Percentiles rank a stretch among this genome's conserved stretches.
Conservation (phyloP, 768 basidiomycete genomes). For the Solioccasus polychromus region DNA sequence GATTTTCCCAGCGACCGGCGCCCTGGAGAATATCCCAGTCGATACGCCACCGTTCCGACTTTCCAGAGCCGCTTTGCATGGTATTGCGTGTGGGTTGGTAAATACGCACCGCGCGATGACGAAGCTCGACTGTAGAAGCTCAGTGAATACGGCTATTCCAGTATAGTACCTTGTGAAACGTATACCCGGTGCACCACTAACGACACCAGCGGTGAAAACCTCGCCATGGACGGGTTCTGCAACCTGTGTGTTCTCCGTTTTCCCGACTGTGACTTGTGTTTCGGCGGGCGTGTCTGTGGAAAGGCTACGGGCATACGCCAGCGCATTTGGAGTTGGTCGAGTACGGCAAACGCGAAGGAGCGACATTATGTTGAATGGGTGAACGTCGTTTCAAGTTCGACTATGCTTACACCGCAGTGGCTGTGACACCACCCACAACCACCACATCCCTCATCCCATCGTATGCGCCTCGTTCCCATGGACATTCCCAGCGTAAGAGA, state of each 20-base stretch:
- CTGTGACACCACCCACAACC: constrained; percentile 14
- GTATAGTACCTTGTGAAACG: constrained; percentile 2
- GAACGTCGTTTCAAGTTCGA: constrained; percentile 1
- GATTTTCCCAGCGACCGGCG: constrained; percentile 95
- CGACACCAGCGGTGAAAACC: constrained; percentile 73
- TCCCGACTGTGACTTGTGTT: constrained; percentile 18
- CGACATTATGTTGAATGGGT: constrained; percentile 42
- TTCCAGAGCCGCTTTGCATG: constrained; percentile 90
- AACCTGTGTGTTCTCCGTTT: constrained; percentile 34
- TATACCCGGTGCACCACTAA: constrained; percentile 85
- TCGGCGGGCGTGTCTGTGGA: constrained; percentile 18
- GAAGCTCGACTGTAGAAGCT: constrained; percentile 62
- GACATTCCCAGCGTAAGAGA: background rate
- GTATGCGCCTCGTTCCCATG: too few species aligned
- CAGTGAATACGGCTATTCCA: background rate
- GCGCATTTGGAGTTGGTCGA: constrained; percentile 17
- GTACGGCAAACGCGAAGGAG: constrained; percentile 47
- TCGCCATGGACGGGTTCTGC: constrained; percentile 50
- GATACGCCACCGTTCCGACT: constrained; percentile 86
- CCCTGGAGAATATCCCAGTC: constrained; percentile 93
- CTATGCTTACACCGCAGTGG: constrained; percentile 18
- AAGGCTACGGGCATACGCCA: constrained; percentile 18
- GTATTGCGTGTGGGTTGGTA: constrained; percentile 92
- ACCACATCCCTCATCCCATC: too few species aligned
- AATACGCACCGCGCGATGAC: constrained; percentile 84